Evolutionary conservation across 139 green algal species (phyloP).

Genomic region (Edaphochlamys debaryana): DNA sequence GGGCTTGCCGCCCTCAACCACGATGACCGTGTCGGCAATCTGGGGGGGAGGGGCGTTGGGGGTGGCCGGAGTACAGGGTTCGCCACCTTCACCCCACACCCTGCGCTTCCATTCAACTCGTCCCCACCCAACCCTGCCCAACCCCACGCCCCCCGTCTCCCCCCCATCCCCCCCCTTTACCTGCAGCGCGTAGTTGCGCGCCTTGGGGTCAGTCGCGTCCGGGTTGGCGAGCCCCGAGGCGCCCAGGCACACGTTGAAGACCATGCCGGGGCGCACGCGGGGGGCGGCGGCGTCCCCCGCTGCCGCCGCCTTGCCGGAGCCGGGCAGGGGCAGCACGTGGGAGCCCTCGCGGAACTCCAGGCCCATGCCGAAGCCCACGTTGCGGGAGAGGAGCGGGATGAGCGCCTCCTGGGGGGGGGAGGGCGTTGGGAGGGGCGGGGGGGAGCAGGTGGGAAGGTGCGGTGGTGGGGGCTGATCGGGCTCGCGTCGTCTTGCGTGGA

Average conservation of each 20-base stretch:
- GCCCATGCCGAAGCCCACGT: slow-evolving; percentile 92
- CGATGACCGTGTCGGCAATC: slow-evolving; percentile 92
- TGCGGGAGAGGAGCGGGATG: slow-evolving; percentile 81
- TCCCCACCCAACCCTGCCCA: too few species aligned
- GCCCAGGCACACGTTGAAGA: slow-evolving; percentile 76
- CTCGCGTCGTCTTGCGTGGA: too few species aligned
- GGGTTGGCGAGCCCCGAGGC: slow-evolving; percentile 39
- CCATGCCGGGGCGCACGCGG: slow-evolving; percentile 64
- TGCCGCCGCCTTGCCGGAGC: slow-evolving; percentile 20
- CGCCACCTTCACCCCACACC: too few species aligned
- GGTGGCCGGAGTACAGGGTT: too few species aligned
- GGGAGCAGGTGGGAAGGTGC: too few species aligned
- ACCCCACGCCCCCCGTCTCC: too few species aligned
- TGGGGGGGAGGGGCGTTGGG: slow-evolving; percentile 28
- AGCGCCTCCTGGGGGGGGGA: slow-evolving; percentile 64
- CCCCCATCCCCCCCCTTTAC: slow-evolving; percentile 3
- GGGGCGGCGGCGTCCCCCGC: slow-evolving; percentile 16
- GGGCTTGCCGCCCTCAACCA: slow-evolving; percentile 49
- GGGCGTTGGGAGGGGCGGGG: neutral
- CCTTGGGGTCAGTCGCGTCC: slow-evolving; percentile 33
- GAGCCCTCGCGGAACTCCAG: slow-evolving; percentile 82
- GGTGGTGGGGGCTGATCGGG: too few species aligned
- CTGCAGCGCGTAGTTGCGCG: slow-evolving; percentile 66
- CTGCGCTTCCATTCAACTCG: too few species aligned
- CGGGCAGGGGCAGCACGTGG: slow-evolving; percentile 32